phyloP scores from a whole-genome alignment of 1,284 basidiomycete species.

The Agaricales sp. region DNA sequence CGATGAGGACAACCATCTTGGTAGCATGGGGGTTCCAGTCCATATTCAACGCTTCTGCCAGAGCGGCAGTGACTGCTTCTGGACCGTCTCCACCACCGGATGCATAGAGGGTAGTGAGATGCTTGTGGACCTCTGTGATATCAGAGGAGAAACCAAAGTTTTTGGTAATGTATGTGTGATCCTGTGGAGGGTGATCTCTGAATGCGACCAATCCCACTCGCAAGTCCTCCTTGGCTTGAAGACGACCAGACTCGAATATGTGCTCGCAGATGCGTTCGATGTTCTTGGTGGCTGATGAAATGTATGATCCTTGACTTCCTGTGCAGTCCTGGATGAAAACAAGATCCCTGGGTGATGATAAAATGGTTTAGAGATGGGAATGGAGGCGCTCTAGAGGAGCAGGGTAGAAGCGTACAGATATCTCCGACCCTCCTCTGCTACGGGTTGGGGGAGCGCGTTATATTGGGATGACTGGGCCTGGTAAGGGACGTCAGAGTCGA shows the following conservation, averaged over 20 bases:
- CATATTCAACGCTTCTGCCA: slow-evolving; percentile 81
- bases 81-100: slow-evolving; percentile 97
- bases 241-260: slow-evolving; percentile 91
- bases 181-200: slow-evolving; percentile 92
- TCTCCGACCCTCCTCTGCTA: slow-evolving; percentile 63
- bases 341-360: slow-evolving; percentile 55
- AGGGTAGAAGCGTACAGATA: neutral
- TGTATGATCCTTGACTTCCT: slow-evolving; percentile 78
- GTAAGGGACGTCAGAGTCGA: slow-evolving; percentile 30
- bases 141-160: slow-evolving; percentile 93
- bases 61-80: slow-evolving; percentile 92
- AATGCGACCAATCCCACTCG: slow-evolving; percentile 76
- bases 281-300: slow-evolving; percentile 90
- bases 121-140: slow-evolving; percentile 78
- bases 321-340: slow-evolving; percentile 89
- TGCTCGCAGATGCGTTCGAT: slow-evolving; percentile 95
- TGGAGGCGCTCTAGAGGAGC: too few relatives aligned
- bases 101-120: slow-evolving; percentile 81
- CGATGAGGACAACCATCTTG: slow-evolving; percentile 93
- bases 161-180: slow-evolving; percentile 88
- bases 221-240: slow-evolving; percentile 80
- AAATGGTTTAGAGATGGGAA: slow-evolving; percentile 6
- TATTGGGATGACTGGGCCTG: slow-evolving; percentile 26
- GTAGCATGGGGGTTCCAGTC: slow-evolving; percentile 87
- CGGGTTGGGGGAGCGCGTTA: slow-evolving; percentile 27